Base-by-base conservation (phyloP, 371 early-diverging fungal genomes). In the Saksenaea oblongispora region DNA sequence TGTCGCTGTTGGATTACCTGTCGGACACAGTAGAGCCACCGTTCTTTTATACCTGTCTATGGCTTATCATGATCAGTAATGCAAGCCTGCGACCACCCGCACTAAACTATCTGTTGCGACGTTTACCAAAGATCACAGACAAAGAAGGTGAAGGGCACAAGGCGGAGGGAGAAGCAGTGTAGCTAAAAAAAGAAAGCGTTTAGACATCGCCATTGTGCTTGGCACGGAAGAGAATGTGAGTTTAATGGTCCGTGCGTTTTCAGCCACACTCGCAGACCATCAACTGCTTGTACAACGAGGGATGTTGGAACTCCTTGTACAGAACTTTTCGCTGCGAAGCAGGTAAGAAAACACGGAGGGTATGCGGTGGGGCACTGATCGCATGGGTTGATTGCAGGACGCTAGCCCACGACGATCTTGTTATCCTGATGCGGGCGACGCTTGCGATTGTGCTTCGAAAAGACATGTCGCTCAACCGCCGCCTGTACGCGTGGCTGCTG, bases 381-480 rank as follows among this genome's bases (percentile, higher is more conserved):
- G n/a, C n/a, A n/a, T n/a, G n/a, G n/a, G n/a, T n/a, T n/a, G n/a
- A n/a, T n/a, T 11, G 13, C 64, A 87, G 89, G 15, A 73, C 90
- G 58, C 87, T 92, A 22, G 75, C 84, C 3, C 75, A 84, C 55
- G 78, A 79, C n/a, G 91, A 93, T 65, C 59, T 89, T 7, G 79
- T 82, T 5, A 66, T 88, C 24, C 72, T 97, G 34, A 82, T 92
- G 67, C 75, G 76, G 39, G 75, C 89, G 2, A 94, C 94, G 0
- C 74, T 93, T 0, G 80, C 85, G 1, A 94, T 95, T 26, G 94
- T 96, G 13, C 67, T 95, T 58, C 82, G 92, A 35, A 93, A 91
- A 69, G 98, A 97, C 69, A 96, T 97, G 95, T 95, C 96, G 2
- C 84, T 97, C 24, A 97, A 95, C 63, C 77, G 96, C 53, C 79